Base-by-base conservation (phyloP, 805 yeast genomes). In the Candida manassasensis region DNA sequence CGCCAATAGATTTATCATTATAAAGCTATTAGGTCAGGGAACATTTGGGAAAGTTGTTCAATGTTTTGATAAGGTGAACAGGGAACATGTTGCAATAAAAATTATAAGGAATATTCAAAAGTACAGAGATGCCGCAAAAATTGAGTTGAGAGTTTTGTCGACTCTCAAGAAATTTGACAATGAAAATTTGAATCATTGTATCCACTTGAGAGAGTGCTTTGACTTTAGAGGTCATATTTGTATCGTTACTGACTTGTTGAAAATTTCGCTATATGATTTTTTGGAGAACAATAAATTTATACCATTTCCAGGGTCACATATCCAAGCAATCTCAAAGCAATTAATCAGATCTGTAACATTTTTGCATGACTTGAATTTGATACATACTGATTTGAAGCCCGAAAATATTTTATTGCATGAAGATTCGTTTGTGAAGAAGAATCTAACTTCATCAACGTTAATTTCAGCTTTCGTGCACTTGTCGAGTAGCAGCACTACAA, bases 301-400 rank as follows among this genome's bases (percentile, higher is more conserved):
- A 27, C 85, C 96, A n/a, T 93, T 89, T 57, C 97, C 97, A 0
- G 95, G 96, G 0, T 75, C 84, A 4, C 99, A 93, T 47, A 81
- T 90, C 25, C 96, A 86, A 61, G 84, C 87, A 2, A 79, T 93
- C 40, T 81, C 94, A 15, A 79, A 81, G 53, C 99, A 93, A 60
- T 61, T 93, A 39, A 68, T 93, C 15, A 70, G 88, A 43, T 81
- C 93, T 0, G 94, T 90, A 26, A 84, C 93, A 2, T 90, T 84
- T 51, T 65, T 93, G 42, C 99, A 93, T 57, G 95, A 86, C 51
- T 67, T 93, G 54, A 85, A 83, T 35, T 71, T 93, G 32, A 86
- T 93, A 28, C 99, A 93, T 60, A 93, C 99, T 0, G 99, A 93
- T 58, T 69, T 93, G 47, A 93, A 93, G 61, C 99, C 99, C 1